phyloP scores from a whole-genome alignment of 176 grass and related monocot genomes.

The Pontederia crassipes region DNA sequence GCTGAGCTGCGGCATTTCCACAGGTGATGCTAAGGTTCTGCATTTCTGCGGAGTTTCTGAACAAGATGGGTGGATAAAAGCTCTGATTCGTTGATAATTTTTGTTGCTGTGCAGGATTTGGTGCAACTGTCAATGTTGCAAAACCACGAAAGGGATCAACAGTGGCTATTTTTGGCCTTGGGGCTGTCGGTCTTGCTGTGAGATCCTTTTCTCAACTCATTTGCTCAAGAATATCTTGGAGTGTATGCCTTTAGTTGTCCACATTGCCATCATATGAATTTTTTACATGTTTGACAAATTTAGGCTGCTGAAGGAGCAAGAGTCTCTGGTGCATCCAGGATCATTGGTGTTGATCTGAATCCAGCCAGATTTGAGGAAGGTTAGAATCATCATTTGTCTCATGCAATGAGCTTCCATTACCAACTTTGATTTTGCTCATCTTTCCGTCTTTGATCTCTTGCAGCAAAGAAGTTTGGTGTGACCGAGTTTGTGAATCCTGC shows the following conservation, averaged over 20 bases:
- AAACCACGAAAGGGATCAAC: constrained; percentile 3
- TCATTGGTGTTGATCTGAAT: constrained; percentile 1
- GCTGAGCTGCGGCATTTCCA: constrained; percentile 83
- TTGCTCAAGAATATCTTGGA: no score
- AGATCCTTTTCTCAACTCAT: not conserved
- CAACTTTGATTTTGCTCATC: not conserved
- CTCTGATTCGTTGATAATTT: not conserved
- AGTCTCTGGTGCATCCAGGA: constrained; percentile 1
- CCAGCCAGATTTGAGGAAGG: not conserved
- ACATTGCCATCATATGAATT: not conserved
- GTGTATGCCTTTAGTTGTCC: no score
- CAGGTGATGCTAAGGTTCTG: constrained; percentile 22
- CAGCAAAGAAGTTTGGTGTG: constrained; percentile 4
- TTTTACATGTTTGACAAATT: not conserved
- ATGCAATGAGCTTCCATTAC: not conserved
- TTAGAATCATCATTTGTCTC: not conserved
- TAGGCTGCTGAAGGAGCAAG: constrained; percentile 10
- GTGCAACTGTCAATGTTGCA: constrained; percentile 11
- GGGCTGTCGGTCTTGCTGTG: constrained; percentile 5
- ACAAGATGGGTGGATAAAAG: not conserved
- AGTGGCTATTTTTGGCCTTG: constrained; percentile 4
- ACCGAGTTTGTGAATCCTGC: constrained; percentile 5
- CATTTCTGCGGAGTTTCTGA: not conserved
- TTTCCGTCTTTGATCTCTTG: not conserved
- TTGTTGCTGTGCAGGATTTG: not conserved